phyloP scores from a whole-genome alignment of 2,329 filamentous ascomycete genomes.

The Aspergillus udagawae region DNA sequence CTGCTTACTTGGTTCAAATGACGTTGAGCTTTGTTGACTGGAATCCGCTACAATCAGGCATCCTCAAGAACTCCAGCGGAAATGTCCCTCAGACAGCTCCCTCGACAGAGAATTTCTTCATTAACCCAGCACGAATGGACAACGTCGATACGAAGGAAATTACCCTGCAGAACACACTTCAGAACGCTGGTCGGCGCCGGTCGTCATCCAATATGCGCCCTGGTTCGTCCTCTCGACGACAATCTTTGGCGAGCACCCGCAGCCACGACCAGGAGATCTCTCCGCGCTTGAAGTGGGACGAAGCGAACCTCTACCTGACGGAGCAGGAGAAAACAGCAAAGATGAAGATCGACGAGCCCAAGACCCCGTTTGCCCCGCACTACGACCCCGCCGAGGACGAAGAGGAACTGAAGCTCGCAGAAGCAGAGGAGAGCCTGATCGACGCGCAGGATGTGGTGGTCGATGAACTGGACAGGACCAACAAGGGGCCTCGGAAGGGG shows the following conservation, averaged over 20 bases:
- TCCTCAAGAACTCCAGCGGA: constrained; percentile 75
- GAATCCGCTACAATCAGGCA: constrained; percentile 55
- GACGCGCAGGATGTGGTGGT: constrained; percentile 69
- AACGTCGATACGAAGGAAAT: constrained; percentile 70
- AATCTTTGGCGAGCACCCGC: constrained; percentile 53
- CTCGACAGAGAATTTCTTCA: constrained; percentile 33
- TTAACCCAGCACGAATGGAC: constrained; percentile 39
- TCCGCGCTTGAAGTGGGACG: constrained; percentile 93
- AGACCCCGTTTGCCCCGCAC: constrained; percentile 90
- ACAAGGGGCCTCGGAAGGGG: constrained; percentile 42
- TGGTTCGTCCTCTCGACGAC: constrained; percentile 64
- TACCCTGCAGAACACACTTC: constrained; percentile 87
- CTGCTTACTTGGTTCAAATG: not conserved
- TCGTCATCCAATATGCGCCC: constrained; percentile 71
- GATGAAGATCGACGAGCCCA: constrained; percentile 99
- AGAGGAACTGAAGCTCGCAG: constrained; percentile 52
- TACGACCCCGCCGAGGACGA: constrained; percentile 89
- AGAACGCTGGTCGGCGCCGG: constrained; percentile 85
- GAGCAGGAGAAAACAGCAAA: constrained; percentile 93
- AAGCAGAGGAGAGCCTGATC: constrained; percentile 41
- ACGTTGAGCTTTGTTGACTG: not conserved
- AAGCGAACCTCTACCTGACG: constrained; percentile 93
- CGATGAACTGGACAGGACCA: constrained; percentile 59
- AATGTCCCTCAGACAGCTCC: constrained; percentile 58
- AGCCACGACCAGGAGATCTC: constrained; percentile 56